Percentiles rank a stretch among this genome's conserved stretches.
phyloP scores from a whole-genome alignment of 2,329 filamentous ascomycete genomes.

The Cordyceps javanica region DNA sequence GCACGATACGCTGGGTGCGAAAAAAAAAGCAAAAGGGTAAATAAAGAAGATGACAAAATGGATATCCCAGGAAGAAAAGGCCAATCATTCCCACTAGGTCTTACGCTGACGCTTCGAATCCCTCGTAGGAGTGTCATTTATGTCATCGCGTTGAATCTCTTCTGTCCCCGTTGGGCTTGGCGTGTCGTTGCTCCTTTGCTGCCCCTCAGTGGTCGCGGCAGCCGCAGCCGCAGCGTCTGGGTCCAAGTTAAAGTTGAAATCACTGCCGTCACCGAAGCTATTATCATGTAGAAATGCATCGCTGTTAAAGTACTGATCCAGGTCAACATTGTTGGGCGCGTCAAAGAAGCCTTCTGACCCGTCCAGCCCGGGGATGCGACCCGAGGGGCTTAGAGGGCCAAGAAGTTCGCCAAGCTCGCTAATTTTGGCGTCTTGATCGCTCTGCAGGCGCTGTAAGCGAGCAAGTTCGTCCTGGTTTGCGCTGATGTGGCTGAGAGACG shows the following conservation, averaged over 20 bases:
- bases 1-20: background rate
- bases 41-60: background rate
- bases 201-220: constrained; percentile 17
- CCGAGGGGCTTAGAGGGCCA: constrained; percentile 73
- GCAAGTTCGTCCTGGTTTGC: constrained; percentile 72
- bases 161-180: constrained; percentile 45
- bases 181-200: constrained; percentile 26
- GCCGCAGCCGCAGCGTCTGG: constrained; percentile 21
- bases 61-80: background rate
- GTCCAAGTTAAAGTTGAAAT: constrained; percentile 48
- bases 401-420: constrained; percentile 68
- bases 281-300: constrained; percentile 33
- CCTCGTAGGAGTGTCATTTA: constrained; percentile 17
- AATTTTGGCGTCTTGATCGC: constrained; percentile 71
- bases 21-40: background rate
- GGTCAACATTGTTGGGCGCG: constrained; percentile 32
- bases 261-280: constrained; percentile 38
- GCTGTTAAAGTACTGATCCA: constrained; percentile 46
- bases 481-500: constrained; percentile 56
- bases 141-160: constrained; percentile 41
- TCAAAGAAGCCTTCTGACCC: constrained; percentile 29
- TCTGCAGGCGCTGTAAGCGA: constrained; percentile 69
- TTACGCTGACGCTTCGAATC: constrained; percentile 12
- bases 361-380: constrained; percentile 66
- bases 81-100: background rate